Evolutionary conservation across 169 alveolate species (phyloP).

Genomic region (Perkinsus marinus): DNA sequence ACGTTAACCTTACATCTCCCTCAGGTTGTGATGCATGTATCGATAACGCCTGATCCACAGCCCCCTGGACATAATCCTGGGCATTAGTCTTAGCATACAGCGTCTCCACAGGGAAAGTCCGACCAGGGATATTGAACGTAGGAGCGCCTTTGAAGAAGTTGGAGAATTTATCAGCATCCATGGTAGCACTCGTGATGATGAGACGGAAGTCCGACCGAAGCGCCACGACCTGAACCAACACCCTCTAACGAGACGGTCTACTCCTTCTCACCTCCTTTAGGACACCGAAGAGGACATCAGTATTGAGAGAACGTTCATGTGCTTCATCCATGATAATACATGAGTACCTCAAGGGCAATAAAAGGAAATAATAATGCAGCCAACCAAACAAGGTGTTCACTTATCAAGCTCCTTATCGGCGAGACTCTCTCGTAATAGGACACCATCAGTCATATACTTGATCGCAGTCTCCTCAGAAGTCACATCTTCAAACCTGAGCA

Average conservation of each 20-base stretch:
- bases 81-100: slow-evolving; percentile 77
- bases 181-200: slow-evolving; percentile 98
- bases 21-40: slow-evolving; percentile 80
- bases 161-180: slow-evolving; percentile 94
- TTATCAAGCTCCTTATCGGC: slow-evolving; percentile 92
- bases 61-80: slow-evolving; percentile 97
- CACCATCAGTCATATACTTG: slow-evolving; percentile 99
- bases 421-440: slow-evolving; percentile 91
- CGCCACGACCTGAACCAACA: slow-evolving; percentile 34
- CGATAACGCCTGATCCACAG: slow-evolving; percentile 91
- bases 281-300: slow-evolving; percentile 98
- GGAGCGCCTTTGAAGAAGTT: slow-evolving; percentile 97
- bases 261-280: slow-evolving; percentile 85
- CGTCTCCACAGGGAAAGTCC: slow-evolving; percentile 93
- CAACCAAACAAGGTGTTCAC: not conserved
- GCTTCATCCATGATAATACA: slow-evolving; percentile 99
- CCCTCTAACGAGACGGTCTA: no score
- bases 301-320: slow-evolving; percentile 97
- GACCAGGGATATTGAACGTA: slow-evolving; percentile 93
- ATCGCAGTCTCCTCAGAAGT: slow-evolving; percentile 82
- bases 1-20: slow-evolving; percentile 4
- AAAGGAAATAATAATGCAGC: no score
- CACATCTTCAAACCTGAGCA: slow-evolving; percentile 90
- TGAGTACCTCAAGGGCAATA: slow-evolving; percentile 53
- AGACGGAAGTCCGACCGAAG: slow-evolving; percentile 90